A percentile compares a stretch with the other conserved stretches of the same genome.
Evolutionary conservation across 768 basidiomycete species (phyloP).

Genomic region (Boletus coccyginus): DNA sequence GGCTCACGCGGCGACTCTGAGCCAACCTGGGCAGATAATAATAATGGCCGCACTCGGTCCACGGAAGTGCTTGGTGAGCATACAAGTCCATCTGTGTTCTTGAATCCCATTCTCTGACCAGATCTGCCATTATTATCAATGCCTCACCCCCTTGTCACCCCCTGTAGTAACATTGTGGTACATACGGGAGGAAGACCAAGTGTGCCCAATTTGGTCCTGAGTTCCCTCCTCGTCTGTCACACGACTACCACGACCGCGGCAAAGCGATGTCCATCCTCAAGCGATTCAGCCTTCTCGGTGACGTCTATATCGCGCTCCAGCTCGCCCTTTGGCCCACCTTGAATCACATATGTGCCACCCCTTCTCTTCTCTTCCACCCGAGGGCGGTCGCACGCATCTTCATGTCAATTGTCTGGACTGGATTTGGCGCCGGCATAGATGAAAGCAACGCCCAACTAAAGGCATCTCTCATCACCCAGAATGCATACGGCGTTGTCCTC

Average conservation of each 20-base stretch:
- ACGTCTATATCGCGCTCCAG: constrained; percentile 40
- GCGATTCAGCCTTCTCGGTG: constrained; percentile 37
- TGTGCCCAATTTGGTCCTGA: not conserved
- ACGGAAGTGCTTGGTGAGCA: too few relatives aligned
- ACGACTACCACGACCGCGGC: not conserved
- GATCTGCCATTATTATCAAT: too few relatives aligned
- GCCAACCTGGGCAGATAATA: too few relatives aligned
- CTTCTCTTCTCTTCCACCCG: constrained; percentile 47
- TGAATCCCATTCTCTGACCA: not conserved
- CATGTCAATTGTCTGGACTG: constrained; percentile 56
- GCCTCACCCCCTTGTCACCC: too few relatives aligned
- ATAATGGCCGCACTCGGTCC: too few relatives aligned
- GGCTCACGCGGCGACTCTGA: too few relatives aligned
- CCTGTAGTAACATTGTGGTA: too few relatives aligned
- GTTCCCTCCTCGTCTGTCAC: not conserved
- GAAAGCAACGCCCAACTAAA: constrained; percentile 41
- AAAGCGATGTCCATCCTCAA: constrained; percentile 15
- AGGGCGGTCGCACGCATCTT: constrained; percentile 48
- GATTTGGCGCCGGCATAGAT: constrained; percentile 49
- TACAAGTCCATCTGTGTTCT: too few relatives aligned
- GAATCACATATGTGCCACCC: constrained; percentile 36
- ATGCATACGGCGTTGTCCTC: constrained; percentile 60
- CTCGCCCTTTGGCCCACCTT: constrained; percentile 47
- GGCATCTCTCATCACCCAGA: constrained; percentile 44
- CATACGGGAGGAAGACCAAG: not conserved